These are phyloP conservation scores for Phialophora macrospora DNA, from an alignment of 2,329 filamentous ascomycete genomes.

Conservation along the genomic window DNA sequence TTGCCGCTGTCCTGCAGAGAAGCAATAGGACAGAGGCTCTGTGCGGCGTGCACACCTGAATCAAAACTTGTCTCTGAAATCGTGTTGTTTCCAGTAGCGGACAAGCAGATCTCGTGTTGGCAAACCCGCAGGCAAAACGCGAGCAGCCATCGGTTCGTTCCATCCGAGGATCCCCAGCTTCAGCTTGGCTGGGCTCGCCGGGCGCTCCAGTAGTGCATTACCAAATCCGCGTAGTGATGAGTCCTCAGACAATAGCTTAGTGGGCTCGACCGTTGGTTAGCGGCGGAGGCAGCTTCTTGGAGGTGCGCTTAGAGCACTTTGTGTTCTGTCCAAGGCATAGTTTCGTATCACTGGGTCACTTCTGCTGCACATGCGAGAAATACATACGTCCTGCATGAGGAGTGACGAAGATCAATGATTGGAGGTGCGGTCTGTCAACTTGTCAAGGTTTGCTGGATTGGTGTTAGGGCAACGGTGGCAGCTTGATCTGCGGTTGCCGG, in stretches of 20 bases:
- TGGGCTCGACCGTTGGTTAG: constrained; percentile 11
- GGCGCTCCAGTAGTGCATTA: constrained; percentile 3
- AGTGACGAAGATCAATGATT: neutral
- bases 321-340: constrained; percentile 13
- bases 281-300: constrained; percentile 9
- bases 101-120: constrained; percentile 6
- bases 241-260: neutral
- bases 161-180: constrained; percentile 3
- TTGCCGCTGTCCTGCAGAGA: neutral
- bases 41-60: neutral
- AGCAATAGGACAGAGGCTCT: constrained; percentile 3
- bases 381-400: constrained; percentile 24
- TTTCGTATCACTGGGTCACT: neutral
- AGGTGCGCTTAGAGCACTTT: constrained; percentile 6
- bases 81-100: neutral
- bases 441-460: constrained; percentile 5
- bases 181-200: neutral
- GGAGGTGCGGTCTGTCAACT: constrained; percentile 2
- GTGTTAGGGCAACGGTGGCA: constrained; percentile 29
- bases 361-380: constrained; percentile 29
- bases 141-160: constrained; percentile 7
- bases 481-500: constrained; percentile 25
- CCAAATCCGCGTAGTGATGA: constrained; percentile 1
- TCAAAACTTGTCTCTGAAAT: neutral
- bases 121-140: neutral